Base-by-base conservation (phyloP, 352 stramenopile species). In the Globisporangium cylindrosporum region DNA sequence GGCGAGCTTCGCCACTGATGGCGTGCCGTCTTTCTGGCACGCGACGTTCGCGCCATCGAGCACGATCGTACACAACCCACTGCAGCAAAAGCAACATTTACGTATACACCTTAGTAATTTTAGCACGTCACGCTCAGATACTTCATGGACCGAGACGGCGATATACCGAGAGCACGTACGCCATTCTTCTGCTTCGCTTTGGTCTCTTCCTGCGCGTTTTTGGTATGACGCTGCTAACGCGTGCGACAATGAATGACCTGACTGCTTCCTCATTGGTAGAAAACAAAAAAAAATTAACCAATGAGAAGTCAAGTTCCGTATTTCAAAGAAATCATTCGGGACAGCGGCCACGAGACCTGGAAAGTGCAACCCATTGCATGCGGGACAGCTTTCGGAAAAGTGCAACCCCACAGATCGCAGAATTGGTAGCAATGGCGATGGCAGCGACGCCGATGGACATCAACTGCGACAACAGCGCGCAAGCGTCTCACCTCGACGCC, bases 1-100 rank as follows among this genome's bases (percentile, higher is more conserved):
- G 9, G 80, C 81, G 20, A 95, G 80, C 41, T 89, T 83, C 14
- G 82, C 56, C 51, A 92, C 84, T 7, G 73, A 65, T 4, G 70
- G 73, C 25, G 81, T 73, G 8, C 82, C 81, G 59, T 86, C 70
- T 58, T 91, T 88, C 41, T 90, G 81, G 20, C 77, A 91, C 41
- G 87, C 69, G 9, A 95, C 83, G 65, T 95, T 95, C 27, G 88
- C 81, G 0, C 80, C 88, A 57, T 95, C 88, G 36, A 95, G 71
- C 58, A 94, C 88, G 4, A 95, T 74, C 10, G 83, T 76, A 48
- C 73, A 88, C 51, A 73, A 67, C 56, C 74, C 81, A 57, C 51
- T 29, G 22, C 3, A 29, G 12, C 29, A 32, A 32, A 7, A 32
- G 2, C 0, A 32, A 0, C 29, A 32, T 32, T 32, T 32, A 0